Base-by-base conservation (phyloP, 192 early-diverging fungal genomes). In the Coemansia sp. region DNA sequence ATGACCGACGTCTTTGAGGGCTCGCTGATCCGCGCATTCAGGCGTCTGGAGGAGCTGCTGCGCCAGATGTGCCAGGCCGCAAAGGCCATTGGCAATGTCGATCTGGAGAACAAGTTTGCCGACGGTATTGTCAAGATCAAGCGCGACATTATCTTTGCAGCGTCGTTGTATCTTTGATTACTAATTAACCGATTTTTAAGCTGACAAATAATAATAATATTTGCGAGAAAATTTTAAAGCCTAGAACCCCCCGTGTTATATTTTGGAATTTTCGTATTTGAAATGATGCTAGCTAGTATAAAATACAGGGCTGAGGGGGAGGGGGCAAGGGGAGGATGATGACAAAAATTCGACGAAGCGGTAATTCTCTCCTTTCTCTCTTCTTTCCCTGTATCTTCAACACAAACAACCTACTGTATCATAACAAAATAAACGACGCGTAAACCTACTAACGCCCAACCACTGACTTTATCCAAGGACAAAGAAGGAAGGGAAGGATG, bases 1-100 rank as follows among this genome's bases (percentile, higher is more conserved):
- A 89, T 96, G 89, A 97, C 94, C 1, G 89, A 92, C 48, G 88
- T 93, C 9, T 96, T 93, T 84, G 97, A 99, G 76, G 97, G 97
- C 42, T 89, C 86, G 25, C 86, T 97, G 27, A 95, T 99, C 65
- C 87, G 97, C 34, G 84, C 85, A 0, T 95, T 97, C 81, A 66
- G 93, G 50, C 81, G 92, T 36, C 68, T 99, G 11, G 95, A 99
- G 69, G 97, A 97, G 65, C 64, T 97, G 48, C 60, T 97, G 62
- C 65, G 93, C 55, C 91, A 97, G 70, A 93, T 99, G 90, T 83
- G 85, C 22, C 80, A 84, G 45, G 97, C 97, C 3, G 88, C 95
- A 23, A 96, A 94, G 74, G 90, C 86, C 42, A 97, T 99, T 54
- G 97, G 97, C 47, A 97, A 97, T 65, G 86, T 84, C 5, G 93